Percentiles rank a stretch among this genome's conserved stretches.
Evolutionary conservation across 1,284 basidiomycete genomes (phyloP).

Genomic region (Cryptococcus sp.): DNA sequence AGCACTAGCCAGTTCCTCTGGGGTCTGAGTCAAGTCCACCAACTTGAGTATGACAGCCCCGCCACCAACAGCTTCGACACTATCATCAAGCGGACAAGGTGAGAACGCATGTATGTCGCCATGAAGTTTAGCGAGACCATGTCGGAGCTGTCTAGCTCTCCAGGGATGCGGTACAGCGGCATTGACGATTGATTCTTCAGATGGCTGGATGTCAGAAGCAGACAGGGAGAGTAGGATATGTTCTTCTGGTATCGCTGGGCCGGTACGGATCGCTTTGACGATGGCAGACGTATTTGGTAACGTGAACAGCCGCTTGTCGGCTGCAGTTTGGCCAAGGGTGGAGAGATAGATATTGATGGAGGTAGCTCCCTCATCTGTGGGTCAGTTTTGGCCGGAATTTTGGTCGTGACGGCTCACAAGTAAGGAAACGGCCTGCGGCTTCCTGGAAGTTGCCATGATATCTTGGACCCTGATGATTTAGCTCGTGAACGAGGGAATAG

Average conservation of each 20-base stretch:
- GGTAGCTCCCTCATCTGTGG: conserved; percentile 43
- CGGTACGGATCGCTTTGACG: conserved; percentile 43
- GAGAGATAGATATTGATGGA: conserved; percentile 47
- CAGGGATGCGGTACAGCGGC: conserved; percentile 35
- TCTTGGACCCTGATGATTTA: conserved; percentile 35
- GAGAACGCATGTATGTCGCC: conserved; percentile 63
- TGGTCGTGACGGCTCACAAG: conserved; percentile 29
- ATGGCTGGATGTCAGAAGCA: conserved; percentile 30
- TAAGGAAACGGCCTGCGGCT: conserved; percentile 45
- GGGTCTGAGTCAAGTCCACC: conserved; percentile 70
- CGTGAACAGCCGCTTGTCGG: conserved; percentile 32
- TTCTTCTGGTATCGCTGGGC: conserved; percentile 41
- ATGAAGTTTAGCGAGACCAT: conserved; percentile 43
- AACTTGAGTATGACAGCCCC: conserved; percentile 69
- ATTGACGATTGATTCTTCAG: conserved; percentile 25
- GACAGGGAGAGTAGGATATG: conserved; percentile 39
- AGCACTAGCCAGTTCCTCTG: conserved; percentile 67
- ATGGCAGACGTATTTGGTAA: conserved; percentile 38
- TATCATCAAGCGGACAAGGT: conserved; percentile 64
- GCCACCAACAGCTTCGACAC: conserved; percentile 79
- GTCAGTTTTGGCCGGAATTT: background rate
- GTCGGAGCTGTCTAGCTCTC: conserved; percentile 28
- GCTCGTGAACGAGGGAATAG: conserved; percentile 2
- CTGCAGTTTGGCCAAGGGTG: conserved; percentile 27
- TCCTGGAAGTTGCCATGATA: conserved; percentile 48